A percentile compares a stretch with the other conserved stretches of the same genome.
Conservation (phyloP, 140 eudicot genomes). For the Anethum foeniculum region DNA sequence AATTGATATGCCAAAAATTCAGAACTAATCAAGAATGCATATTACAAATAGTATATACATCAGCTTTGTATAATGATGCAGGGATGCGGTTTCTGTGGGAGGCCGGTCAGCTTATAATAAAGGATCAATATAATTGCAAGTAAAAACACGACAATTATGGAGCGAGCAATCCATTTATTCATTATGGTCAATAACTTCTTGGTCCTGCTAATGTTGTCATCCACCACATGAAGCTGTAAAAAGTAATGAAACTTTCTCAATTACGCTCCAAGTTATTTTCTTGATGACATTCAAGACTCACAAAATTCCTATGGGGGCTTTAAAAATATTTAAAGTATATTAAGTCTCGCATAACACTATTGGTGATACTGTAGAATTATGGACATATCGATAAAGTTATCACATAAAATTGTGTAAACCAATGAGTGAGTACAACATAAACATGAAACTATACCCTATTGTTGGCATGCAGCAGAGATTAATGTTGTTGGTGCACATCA, state of each 20-base stretch:
- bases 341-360: neutral
- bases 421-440: neutral
- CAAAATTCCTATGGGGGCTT: neutral
- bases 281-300: neutral
- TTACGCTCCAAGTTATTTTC: neutral
- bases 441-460: conserved; percentile 24
- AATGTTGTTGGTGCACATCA: conserved; percentile 50
- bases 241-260: neutral
- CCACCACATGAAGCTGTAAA: conserved; percentile 62
- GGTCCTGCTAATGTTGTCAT: conserved; percentile 56
- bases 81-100: neutral
- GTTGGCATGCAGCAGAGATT: conserved; percentile 44
- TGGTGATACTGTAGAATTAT: neutral
- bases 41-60: neutral
- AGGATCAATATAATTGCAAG: conserved; percentile 35
- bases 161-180: conserved; percentile 53
- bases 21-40: too few relatives aligned
- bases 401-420: neutral
- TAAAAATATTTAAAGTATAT: neutral
- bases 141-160: conserved; percentile 34
- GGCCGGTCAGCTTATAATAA: conserved; percentile 42
- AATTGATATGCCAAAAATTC: too few relatives aligned
- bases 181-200: conserved; percentile 44
- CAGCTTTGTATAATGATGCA: neutral
- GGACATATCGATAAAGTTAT: neutral